Evolutionary conservation across 2,329 filamentous ascomycete genomes (phyloP).

Genomic region (Talaromyces sp.): DNA sequence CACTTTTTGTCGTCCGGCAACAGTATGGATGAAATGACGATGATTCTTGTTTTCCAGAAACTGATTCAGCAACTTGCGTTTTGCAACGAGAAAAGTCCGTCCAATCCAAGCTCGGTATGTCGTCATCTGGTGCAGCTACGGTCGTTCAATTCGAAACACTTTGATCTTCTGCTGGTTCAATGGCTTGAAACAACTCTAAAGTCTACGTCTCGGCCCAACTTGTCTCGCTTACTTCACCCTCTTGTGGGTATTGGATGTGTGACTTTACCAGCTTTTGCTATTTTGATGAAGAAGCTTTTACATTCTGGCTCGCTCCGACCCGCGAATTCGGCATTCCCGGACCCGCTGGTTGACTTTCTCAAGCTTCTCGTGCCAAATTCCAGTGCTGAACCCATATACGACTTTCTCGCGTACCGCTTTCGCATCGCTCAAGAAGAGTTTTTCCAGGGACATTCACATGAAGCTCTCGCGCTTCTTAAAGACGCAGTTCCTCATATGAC

Average conservation of each 20-base stretch:
- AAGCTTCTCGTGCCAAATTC: conserved; percentile 29
- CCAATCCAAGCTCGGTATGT: conserved; percentile 36
- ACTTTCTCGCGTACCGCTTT: conserved; percentile 41
- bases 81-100: conserved; percentile 26
- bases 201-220: conserved; percentile 31
- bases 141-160: conserved; percentile 42
- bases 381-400: conserved; percentile 22
- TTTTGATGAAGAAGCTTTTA: conserved; percentile 33
- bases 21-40: conserved; percentile 45
- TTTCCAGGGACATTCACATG: conserved; percentile 31
- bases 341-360: conserved; percentile 31
- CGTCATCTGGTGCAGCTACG: conserved; percentile 43
- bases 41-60: conserved; percentile 41
- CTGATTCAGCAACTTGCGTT: conserved; percentile 39
- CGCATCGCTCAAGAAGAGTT: conserved; percentile 40
- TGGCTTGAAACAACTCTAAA: conserved; percentile 42
- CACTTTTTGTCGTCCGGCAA: conserved; percentile 44
- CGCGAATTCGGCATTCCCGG: conserved; percentile 27
- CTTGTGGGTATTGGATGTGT: conserved; percentile 46
- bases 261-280: conserved; percentile 40
- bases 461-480: conserved; percentile 33
- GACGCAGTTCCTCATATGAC: conserved; percentile 28
- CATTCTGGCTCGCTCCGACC: conserved; percentile 23
- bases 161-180: conserved; percentile 41
- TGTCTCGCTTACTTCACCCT: conserved; percentile 35